These are phyloP conservation scores for Fusarium setosum DNA, from an alignment of 2,329 filamentous ascomycete genomes.

Conservation along the genomic window DNA sequence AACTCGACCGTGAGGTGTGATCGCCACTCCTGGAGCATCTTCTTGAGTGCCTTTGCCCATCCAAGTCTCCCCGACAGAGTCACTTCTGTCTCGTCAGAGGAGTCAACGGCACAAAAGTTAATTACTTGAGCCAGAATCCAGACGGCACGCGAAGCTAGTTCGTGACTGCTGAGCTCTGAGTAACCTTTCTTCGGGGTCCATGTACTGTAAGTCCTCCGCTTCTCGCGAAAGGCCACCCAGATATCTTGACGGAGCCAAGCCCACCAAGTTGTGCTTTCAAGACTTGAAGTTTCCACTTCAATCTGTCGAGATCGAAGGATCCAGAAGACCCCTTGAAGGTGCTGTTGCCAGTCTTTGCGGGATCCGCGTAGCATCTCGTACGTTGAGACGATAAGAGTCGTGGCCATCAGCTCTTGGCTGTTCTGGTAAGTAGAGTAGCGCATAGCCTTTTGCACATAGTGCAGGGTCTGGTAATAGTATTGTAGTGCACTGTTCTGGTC, in stretches of 20 bases:
- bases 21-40: constrained; percentile 46
- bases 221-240: constrained; percentile 72
- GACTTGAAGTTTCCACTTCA: constrained; percentile 66
- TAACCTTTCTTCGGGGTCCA: constrained; percentile 65
- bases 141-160: constrained; percentile 63
- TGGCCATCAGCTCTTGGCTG: constrained; percentile 68
- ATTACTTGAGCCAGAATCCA: constrained; percentile 68
- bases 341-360: constrained; percentile 65
- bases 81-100: constrained; percentile 1
- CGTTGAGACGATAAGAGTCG: constrained; percentile 68
- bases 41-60: constrained; percentile 26
- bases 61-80: constrained; percentile 1
- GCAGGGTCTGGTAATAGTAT: constrained; percentile 72
- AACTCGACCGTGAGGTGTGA: constrained; percentile 51
- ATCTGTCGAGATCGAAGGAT: constrained; percentile 72
- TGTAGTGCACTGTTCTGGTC: constrained; percentile 45
- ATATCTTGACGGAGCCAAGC: constrained; percentile 74
- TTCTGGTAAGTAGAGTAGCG: constrained; percentile 67
- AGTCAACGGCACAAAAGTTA: constrained; percentile 58
- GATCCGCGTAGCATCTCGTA: constrained; percentile 74
- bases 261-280: constrained; percentile 73
- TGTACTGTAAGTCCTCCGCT: constrained; percentile 65
- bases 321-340: constrained; percentile 74
- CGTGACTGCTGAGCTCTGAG: constrained; percentile 60
- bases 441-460: constrained; percentile 70